phyloP scores from a whole-genome alignment of 179 eudicot species.

The Heliamphora pulchella region DNA sequence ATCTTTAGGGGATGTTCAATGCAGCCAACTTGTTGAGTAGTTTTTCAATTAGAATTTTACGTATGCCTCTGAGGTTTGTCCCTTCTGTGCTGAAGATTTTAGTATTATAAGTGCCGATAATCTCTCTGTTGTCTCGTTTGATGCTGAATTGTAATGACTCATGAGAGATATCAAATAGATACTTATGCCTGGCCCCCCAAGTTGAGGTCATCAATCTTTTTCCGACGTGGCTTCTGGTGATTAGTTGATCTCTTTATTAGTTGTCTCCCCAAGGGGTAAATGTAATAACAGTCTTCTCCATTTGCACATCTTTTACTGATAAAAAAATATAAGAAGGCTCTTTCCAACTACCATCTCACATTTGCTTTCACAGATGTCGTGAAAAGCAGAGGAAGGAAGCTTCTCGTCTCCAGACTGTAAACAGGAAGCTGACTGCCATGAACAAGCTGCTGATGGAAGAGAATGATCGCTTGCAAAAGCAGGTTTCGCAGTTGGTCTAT shows the following conservation, averaged over 20 bases:
- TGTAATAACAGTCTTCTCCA: neutral
- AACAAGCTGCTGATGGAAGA: conserved; percentile 94
- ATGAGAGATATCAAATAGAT: no score
- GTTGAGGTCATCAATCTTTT: no score
- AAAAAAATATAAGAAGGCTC: neutral
- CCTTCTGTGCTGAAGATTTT: no score
- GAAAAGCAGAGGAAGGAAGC: conserved; percentile 94
- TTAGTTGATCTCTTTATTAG: no score
- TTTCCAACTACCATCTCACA: conserved; percentile 14
- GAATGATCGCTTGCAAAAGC: conserved; percentile 91
- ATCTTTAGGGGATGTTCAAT: neutral
- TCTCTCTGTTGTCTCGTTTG: no score
- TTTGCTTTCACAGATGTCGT: conserved; percentile 48
- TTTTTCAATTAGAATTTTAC: neutral
- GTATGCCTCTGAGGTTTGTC: neutral
- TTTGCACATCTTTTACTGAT: neutral
- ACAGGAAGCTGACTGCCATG: conserved; percentile 77
- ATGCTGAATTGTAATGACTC: no score
- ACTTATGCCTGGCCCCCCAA: no score
- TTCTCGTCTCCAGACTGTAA: conserved; percentile 68
- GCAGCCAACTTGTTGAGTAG: no score
- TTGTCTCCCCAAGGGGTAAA: neutral
- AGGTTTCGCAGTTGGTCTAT: conserved; percentile 78
- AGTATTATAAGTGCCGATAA: no score
- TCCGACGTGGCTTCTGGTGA: no score